Base-by-base conservation (phyloP, 2,329 filamentous ascomycete genomes). In the Fusarium transvaalense region DNA sequence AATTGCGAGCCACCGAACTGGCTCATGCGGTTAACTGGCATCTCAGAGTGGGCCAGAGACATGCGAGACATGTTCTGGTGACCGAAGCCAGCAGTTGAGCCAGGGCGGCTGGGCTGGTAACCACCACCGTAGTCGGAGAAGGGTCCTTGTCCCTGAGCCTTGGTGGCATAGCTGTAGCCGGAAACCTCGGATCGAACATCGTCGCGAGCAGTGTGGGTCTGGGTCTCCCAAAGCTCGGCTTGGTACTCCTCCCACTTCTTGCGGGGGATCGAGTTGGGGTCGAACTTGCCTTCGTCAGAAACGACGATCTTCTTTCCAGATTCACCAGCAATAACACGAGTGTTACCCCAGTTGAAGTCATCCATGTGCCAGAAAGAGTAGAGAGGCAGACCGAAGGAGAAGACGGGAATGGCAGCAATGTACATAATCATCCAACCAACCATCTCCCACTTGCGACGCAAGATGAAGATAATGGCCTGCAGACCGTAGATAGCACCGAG, bases 181-280 rank as follows among this genome's bases (percentile, higher is more conserved):
- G 94, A 97, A 53, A 95, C 82, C 79, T 97, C 95, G 12, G 94
- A 97, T 63, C 87, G 90, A 25, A 89, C 83, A 77, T 99, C 96
- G 69, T 90, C 88, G 74, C 91, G 91, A n/a, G 92, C 84, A 9
- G 88, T 97, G 81, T 97, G 93, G 8, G 88, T 97, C 81, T 97
- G 93, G 2, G 92, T 91, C 77, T 99, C 96, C 96, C 95, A 99
- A 43, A 99, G 89, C 85, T 98, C 96, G 67, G 92, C 92, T 80
- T 99, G 96, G 79, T 98, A 99, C 76, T 99, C 96, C 79, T 99
- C 96, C 96, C 96, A 99, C 85, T 92, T 96, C 90, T 98, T 99
- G 82, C 93, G 92, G 21, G 96, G 96, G 71, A 99, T 98, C 37
- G 90, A 92, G 46, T 87, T 85, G 15, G 96, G 95, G 77, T 99